Evolutionary conservation across 441 rosid genomes (phyloP).

Genomic region (Croton setiger): DNA sequence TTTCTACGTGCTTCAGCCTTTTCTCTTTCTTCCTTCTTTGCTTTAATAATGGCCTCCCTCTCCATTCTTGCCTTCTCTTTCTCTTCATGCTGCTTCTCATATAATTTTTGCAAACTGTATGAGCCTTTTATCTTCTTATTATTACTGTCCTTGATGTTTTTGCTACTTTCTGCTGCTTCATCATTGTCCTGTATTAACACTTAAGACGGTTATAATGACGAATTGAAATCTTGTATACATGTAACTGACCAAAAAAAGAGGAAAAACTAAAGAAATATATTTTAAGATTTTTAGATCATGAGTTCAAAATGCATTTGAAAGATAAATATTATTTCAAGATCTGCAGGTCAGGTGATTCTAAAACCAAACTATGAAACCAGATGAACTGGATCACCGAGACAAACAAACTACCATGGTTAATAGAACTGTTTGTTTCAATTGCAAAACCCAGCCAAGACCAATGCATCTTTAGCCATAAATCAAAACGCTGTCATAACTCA

Average conservation of each 20-base stretch:
- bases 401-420: neutral
- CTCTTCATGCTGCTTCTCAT: slow-evolving; percentile 65
- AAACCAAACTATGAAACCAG: neutral
- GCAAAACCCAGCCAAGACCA: neutral
- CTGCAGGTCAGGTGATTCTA: neutral
- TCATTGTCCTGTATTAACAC: slow-evolving; percentile 34
- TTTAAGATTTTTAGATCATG: no score
- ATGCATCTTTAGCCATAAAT: neutral
- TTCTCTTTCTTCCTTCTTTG: slow-evolving; percentile 65
- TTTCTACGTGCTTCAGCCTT: slow-evolving; percentile 73
- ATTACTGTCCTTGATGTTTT: slow-evolving; percentile 29
- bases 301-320: neutral
- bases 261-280: no score
- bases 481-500: neutral
- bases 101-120: slow-evolving; percentile 45
- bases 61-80: slow-evolving; percentile 68
- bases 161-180: slow-evolving; percentile 30
- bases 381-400: neutral
- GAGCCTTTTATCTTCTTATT: slow-evolving; percentile 26
- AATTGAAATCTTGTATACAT: neutral
- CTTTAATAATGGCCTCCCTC: slow-evolving; percentile 55
- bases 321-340: neutral
- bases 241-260: neutral
- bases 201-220: neutral
- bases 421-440: neutral